phyloP scores from a whole-genome alignment of 2,329 filamentous ascomycete species.

The Trichoderma cornu-damae region DNA sequence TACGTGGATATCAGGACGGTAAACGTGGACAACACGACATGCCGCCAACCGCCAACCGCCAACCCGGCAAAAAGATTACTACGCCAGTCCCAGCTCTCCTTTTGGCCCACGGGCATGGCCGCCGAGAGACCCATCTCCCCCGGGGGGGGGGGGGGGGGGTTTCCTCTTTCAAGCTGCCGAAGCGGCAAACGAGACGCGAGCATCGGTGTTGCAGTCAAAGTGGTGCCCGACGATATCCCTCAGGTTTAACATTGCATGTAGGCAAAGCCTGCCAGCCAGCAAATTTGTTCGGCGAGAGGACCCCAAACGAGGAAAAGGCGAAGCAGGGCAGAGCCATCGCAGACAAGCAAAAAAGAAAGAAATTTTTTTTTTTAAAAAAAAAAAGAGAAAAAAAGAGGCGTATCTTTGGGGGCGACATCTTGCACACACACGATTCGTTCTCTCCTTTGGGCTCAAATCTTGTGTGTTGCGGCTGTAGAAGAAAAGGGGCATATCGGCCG shows the following conservation, averaged over 20 bases:
- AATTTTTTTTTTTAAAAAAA: too few relatives aligned
- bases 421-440: not conserved
- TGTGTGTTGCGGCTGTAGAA: too few relatives aligned
- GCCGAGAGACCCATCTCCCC: not conserved
- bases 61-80: not conserved
- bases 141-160: not conserved
- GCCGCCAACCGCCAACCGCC: conserved; percentile 10
- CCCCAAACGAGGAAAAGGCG: not conserved
- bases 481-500: too few relatives aligned
- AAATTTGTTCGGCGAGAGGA: not conserved
- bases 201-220: conserved; percentile 5
- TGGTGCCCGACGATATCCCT: conserved; percentile 13
- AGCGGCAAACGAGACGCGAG: not conserved
- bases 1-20: conserved; percentile 17
- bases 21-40: not conserved
- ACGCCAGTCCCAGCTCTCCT: not conserved
- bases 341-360: too few relatives aligned
- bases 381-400: not conserved
- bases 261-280: not conserved
- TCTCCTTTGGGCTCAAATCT: too few relatives aligned
- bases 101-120: not conserved
- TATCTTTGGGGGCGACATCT: not conserved
- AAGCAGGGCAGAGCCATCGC: too few relatives aligned
- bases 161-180: not conserved
- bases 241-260: conserved; percentile 1